These are phyloP conservation scores for Aspergillus sp. DNA, from an alignment of 2,329 filamentous ascomycete genomes.

Conservation along the genomic window DNA sequence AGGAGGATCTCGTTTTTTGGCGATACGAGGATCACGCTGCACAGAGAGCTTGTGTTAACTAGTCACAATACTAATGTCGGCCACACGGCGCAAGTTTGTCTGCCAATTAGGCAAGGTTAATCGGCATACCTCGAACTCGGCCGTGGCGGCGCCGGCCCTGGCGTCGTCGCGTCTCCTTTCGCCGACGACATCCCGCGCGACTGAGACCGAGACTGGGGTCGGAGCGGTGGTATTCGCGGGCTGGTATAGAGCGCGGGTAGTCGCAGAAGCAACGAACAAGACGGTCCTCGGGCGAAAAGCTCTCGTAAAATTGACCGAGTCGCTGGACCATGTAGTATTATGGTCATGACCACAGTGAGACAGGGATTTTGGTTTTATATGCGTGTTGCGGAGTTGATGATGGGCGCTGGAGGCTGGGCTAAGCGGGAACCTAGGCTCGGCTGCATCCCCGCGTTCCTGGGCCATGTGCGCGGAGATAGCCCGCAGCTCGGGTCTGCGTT, in stretches of 20 bases:
- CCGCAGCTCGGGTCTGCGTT: not conserved
- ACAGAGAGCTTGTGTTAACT: slow-evolving; percentile 10
- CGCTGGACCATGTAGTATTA: not conserved
- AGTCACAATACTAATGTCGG: not conserved
- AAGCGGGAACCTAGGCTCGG: slow-evolving; percentile 6
- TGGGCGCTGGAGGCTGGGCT: not conserved
- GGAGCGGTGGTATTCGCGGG: no score
- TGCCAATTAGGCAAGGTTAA: not conserved
- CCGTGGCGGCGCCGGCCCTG: slow-evolving; percentile 40
- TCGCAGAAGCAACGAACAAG: not conserved
- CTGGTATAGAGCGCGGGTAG: no score
- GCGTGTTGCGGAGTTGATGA: no score
- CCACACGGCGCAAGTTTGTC: not conserved
- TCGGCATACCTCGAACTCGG: slow-evolving; percentile 54
- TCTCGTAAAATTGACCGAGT: slow-evolving; percentile 4
- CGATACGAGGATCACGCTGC: slow-evolving; percentile 73
- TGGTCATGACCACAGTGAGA: not conserved
- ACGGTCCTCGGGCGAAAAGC: not conserved
- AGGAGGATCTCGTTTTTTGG: slow-evolving; percentile 79
- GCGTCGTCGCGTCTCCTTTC: slow-evolving; percentile 20
- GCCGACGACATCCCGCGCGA: slow-evolving; percentile 13
- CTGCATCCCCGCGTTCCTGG: slow-evolving; percentile 4
- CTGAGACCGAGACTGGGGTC: no score
- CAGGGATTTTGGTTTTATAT: not conserved
- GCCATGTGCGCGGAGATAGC: not conserved